Base-by-base conservation (phyloP, 139 green algal species). In the Chlamydomonas asymmetrica region DNA sequence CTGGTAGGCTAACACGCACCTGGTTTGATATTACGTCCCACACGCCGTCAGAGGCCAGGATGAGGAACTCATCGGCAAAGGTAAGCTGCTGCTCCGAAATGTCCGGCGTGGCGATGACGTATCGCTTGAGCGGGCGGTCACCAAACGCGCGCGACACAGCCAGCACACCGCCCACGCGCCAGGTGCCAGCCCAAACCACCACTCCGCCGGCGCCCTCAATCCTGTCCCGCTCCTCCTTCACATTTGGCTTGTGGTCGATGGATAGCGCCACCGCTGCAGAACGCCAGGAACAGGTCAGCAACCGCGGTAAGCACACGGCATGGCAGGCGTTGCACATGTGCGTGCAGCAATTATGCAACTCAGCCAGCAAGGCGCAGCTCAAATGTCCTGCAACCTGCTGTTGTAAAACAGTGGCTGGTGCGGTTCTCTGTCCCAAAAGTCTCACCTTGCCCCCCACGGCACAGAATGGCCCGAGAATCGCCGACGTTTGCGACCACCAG, bases 191-290 rank as follows among this genome's bases (percentile, higher is more conserved):
- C 92, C 90, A 97, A 29, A 96, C 84, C 29, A 99, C 95, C 45
- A 93, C 89, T 3, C 96, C 96, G 16, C 96, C 96, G 3, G 91
- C 87, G 29, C 85, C 66, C 84, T 99, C 94, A 39, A 99, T 98
- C 43, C 96, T 89, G 41, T 84, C 56, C 35, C 91, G 90, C 87
- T 99, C 96, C 66, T 97, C 92, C 16, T 82, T 74, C 6, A 84
- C 76, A 85, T 98, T 97, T 56, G 96, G 96, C 83, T 99, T 99
- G 87, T 99, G 96, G 81, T 99, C 96, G 3, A 92, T 70, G 0
- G 91, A 92, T 63, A 98, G 69, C 10, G 83, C 32, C 2, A 91
- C 54, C 0, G 88, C 89, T 78, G 71, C 62, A 66, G 18, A n/a
- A n/a, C n/a, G n/a, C n/a, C n/a, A n/a, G n/a, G n/a, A n/a, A n/a